phyloP scores from a whole-genome alignment of 148 eudicot species.

The Spergularia bocconei region DNA sequence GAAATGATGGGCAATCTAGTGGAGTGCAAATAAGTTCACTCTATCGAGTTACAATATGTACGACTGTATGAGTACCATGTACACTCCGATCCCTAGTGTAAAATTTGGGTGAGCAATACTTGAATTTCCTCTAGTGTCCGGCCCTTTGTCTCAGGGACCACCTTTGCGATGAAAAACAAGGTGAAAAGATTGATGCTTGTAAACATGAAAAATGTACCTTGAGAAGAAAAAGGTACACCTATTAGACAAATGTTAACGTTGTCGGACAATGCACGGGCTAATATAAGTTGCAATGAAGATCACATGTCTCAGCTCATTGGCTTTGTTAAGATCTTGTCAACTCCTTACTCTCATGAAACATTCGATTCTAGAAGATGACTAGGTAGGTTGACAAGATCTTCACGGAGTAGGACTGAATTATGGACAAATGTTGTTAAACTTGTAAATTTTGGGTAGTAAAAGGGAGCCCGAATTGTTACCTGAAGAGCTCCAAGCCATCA shows the following conservation, averaged over 20 bases:
- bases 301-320: not conserved
- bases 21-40: no score
- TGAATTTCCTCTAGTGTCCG: conserved; percentile 15
- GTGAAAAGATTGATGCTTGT: conserved; percentile 15
- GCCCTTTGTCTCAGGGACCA: conserved; percentile 16
- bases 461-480: conserved; percentile 8
- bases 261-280: not conserved
- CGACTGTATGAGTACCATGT: not conserved
- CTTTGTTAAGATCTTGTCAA: not conserved
- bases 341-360: not conserved
- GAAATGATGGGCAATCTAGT: no score
- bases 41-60: not conserved
- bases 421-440: not conserved
- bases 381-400: not conserved
- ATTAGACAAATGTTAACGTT: not conserved
- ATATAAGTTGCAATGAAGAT: not conserved
- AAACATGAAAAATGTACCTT: conserved; percentile 11
- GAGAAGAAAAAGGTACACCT: not conserved
- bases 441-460: not conserved
- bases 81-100: not conserved
- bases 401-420: not conserved
- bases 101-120: conserved; percentile 1
- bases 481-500: conserved; percentile 33
- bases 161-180: conserved; percentile 9
- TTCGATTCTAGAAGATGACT: not conserved